These are phyloP conservation scores for Cicer bijugum DNA, from an alignment of 306 rosid genomes.

Conservation along the genomic window DNA sequence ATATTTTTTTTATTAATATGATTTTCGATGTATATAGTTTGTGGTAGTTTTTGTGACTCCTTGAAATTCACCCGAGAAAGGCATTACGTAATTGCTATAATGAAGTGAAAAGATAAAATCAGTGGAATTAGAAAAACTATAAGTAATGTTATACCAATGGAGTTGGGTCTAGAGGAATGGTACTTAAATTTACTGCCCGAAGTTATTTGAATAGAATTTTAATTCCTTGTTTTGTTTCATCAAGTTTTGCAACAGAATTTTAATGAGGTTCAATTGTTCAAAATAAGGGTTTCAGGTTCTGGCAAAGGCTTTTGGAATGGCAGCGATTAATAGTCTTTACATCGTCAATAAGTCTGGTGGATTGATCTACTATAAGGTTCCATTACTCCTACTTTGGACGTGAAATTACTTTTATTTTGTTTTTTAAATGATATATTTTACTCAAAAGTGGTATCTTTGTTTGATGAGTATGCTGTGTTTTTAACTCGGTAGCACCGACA, in stretches of 20 bases:
- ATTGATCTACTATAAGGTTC: constrained; percentile 87
- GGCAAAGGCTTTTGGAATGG: constrained; percentile 55
- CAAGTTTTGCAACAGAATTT: background rate
- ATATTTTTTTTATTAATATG: too few species aligned
- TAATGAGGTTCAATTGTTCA: constrained; percentile 17
- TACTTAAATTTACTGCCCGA: too few species aligned
- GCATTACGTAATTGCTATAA: too few species aligned
- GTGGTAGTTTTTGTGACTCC: too few species aligned
- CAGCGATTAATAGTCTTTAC: constrained; percentile 89
- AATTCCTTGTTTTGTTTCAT: background rate
- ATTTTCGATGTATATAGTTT: too few species aligned
- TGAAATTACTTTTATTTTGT: background rate
- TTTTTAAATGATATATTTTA: constrained; percentile 1
- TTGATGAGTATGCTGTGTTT: background rate
- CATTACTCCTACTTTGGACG: background rate
- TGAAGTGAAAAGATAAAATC: too few species aligned
- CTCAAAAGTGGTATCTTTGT: background rate
- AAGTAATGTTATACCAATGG: too few species aligned
- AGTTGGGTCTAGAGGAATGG: too few species aligned
- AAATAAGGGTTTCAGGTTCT: constrained; percentile 39
- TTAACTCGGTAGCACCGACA: background rate
- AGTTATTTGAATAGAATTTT: too few species aligned
- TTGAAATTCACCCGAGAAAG: too few species aligned
- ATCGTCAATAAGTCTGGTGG: constrained; percentile 93
- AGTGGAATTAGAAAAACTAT: too few species aligned